Percentiles rank a stretch among this genome's conserved stretches.
phyloP scores from a whole-genome alignment of 139 green algal genomes.

The Gonium pectorale region DNA sequence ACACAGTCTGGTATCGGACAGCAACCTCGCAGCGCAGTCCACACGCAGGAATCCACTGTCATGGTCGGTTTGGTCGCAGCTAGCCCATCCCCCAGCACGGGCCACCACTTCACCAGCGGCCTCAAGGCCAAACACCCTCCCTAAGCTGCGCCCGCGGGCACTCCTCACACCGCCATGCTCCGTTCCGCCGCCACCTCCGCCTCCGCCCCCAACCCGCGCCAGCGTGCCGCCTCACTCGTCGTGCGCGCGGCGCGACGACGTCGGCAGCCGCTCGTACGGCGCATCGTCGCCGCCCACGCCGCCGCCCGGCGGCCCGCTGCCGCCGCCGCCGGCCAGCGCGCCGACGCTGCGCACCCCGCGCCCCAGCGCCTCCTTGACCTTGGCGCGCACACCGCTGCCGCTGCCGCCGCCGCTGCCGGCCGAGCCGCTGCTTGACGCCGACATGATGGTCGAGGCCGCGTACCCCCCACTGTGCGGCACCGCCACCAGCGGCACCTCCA shows the following conservation, averaged over 20 bases:
- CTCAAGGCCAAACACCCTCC: too few relatives aligned
- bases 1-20: too few relatives aligned
- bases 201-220: not conserved
- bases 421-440: not conserved
- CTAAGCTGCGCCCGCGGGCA: too few relatives aligned
- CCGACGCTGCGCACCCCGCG: not conserved
- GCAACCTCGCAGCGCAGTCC: too few relatives aligned
- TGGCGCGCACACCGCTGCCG: not conserved
- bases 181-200: not conserved
- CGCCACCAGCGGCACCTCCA: constrained; percentile 17
- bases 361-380: not conserved
- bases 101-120: too few relatives aligned
- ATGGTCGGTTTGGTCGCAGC: too few relatives aligned
- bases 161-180: too few relatives aligned
- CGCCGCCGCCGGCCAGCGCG: not conserved
- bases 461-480: not conserved
- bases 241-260: not conserved
- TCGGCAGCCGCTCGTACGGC: constrained; percentile 16
- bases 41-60: too few relatives aligned
- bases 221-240: not conserved
- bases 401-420: not conserved
- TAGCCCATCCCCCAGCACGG: too few relatives aligned
- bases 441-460: not conserved
- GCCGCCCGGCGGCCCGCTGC: not conserved
- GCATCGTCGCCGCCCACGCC: not conserved